Evolutionary conservation across 1,284 basidiomycete species (phyloP), one percentile per base, ranked within the genome.

Genomic region (Apiotrichum akiyoshidainum): DNA sequence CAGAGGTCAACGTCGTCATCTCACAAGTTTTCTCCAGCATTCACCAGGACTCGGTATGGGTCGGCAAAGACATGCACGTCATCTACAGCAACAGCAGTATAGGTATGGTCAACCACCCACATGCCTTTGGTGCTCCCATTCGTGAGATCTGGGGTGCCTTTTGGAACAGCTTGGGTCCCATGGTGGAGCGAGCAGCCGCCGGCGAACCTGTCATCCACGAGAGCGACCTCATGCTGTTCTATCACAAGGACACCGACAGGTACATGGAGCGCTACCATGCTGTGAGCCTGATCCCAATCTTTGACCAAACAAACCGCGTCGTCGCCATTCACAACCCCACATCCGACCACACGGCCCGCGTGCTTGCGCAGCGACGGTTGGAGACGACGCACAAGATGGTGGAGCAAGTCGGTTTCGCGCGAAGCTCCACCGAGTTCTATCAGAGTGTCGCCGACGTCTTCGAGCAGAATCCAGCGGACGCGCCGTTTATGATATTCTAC

Each of bases 401-500:
- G 8, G 75, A 74, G 22, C 61, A 65, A 26, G 57, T 71, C 26
- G 46, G 66, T 2, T 51, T 69, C 13, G 65, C 65, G 0, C 53
- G 66, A 17, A 64, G 65, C 2, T 41, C 53, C 3, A 44, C 52
- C 19, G 67, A 74, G 40, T 73, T 69, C 54, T 74, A 59, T 41
- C 54, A 60, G 21, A 52, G 64, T 0, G 49, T 71, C 31, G 57
- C 54, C 16, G 58, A 65, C 6, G 69, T 68, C 1, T 49, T 76
- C 12, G 64, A 66, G 34, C 54, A 66, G 22, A 73, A 76, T 46
- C 64, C 67, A 1, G 54, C 58, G 34, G 75, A 76, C 37, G 65
- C 63, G 3, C 75, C 75, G 1, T 76, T 76, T 50, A 62, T 58
- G 14, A 50, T 75, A 47, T 64, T 61, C 40, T 76, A 75, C 59